Conservation (phyloP, 192 early-diverging fungal species). For the Rhizoclosmatium sp. region DNA sequence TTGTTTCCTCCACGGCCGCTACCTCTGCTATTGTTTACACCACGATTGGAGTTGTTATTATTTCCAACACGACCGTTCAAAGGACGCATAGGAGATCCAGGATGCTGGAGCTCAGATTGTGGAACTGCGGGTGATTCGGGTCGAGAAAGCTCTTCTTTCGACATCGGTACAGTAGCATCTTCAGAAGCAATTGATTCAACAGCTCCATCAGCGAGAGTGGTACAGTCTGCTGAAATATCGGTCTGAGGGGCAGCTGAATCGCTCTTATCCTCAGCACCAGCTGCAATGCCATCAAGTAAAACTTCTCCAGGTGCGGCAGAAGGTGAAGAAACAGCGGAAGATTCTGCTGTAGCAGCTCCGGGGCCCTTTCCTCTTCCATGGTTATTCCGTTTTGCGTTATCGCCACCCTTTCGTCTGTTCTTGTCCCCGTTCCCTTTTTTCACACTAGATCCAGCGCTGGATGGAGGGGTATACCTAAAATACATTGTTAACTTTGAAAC, state of each 20-base stretch:
- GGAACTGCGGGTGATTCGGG: too few relatives aligned
- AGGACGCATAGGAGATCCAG: too few relatives aligned
- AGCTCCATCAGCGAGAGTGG: too few relatives aligned
- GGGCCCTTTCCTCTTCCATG: background rate
- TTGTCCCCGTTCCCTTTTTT: background rate
- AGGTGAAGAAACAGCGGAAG: background rate
- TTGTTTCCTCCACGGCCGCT: background rate
- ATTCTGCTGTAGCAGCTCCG: background rate
- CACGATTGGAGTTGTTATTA: slow-evolving; percentile 10
- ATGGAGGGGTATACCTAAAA: background rate
- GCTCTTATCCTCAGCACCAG: too few relatives aligned
- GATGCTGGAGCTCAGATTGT: too few relatives aligned
- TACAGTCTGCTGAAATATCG: too few relatives aligned
- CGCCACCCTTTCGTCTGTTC: background rate
- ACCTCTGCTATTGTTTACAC: background rate
- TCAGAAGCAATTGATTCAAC: background rate
- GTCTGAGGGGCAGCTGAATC: too few relatives aligned
- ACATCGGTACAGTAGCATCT: background rate
- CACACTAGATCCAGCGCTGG: background rate
- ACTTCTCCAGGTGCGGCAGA: background rate
- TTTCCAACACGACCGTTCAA: background rate
- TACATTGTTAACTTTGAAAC: slow-evolving; percentile 5
- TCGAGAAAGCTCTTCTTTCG: background rate
- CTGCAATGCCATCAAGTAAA: background rate
- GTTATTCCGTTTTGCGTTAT: background rate